phyloP scores from a whole-genome alignment of 805 yeast species.

The Yamadazyma sp. region DNA sequence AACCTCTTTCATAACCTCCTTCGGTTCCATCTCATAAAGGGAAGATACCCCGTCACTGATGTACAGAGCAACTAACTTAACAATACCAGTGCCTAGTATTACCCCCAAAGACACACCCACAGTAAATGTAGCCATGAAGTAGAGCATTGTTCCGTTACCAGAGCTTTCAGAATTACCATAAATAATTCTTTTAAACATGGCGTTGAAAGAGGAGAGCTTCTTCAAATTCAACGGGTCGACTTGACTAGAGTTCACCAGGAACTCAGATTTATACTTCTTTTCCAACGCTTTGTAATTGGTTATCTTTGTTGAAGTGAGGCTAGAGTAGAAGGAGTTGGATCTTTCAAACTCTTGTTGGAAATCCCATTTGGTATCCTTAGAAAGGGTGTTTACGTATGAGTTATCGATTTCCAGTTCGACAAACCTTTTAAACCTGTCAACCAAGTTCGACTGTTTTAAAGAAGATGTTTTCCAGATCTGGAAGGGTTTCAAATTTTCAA shows the following conservation, averaged over 20 bases:
- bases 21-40: no score
- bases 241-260: conserved; percentile 16
- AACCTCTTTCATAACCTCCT: no score
- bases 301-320: conserved; percentile 21
- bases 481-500: conserved; percentile 31
- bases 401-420: conserved; percentile 27
- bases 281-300: conserved; percentile 31
- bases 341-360: neutral
- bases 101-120: conserved; percentile 40
- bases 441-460: conserved; percentile 24
- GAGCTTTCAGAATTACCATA: neutral
- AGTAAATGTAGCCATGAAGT: conserved; percentile 34
- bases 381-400: neutral
- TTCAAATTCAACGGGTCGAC: conserved; percentile 15
- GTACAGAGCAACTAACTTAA: conserved; percentile 16
- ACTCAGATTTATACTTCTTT: conserved; percentile 27
- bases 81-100: conserved; percentile 26
- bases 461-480: conserved; percentile 43
- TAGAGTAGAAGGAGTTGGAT: conserved; percentile 20
- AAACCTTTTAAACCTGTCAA: conserved; percentile 26
- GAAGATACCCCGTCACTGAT: no score
- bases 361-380: neutral
- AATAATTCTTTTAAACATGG: no score
- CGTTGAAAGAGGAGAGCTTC: neutral
- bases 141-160: conserved; percentile 10